These are phyloP conservation scores for Diplocarpon mali DNA, from an alignment of 2,329 filamentous ascomycete species.

Conservation along the genomic window DNA sequence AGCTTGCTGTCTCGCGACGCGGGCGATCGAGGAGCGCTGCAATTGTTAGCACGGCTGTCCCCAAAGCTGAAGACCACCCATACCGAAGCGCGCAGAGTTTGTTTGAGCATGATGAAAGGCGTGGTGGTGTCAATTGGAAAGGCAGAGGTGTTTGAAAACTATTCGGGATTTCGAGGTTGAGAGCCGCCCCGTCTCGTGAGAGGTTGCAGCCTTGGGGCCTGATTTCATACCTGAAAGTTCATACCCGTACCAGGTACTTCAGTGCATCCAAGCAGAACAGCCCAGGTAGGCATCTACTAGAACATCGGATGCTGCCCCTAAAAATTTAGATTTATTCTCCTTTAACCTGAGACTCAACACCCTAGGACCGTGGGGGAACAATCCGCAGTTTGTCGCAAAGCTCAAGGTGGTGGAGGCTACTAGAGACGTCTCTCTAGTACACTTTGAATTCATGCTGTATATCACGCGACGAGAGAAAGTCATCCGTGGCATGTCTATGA, in stretches of 20 bases:
- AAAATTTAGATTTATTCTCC: too few relatives aligned
- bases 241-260: too few relatives aligned
- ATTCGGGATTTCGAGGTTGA: constrained; percentile 2
- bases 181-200: not conserved
- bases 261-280: too few relatives aligned
- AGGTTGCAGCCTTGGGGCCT: not conserved
- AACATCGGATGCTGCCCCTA: too few relatives aligned
- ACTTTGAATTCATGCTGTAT: not conserved
- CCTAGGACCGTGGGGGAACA: too few relatives aligned
- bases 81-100: constrained; percentile 29
- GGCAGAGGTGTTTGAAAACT: constrained; percentile 13
- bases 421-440: not conserved
- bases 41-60: constrained; percentile 14
- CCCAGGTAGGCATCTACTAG: too few relatives aligned
- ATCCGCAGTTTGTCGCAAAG: too few relatives aligned
- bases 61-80: constrained; percentile 13
- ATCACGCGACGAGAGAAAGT: constrained; percentile 1
- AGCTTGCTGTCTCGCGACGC: constrained; percentile 26
- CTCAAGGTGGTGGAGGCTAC: not conserved
- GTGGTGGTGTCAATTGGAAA: constrained; percentile 25
- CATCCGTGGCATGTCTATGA: constrained; percentile 23
- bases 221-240: not conserved
- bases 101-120: constrained; percentile 27
- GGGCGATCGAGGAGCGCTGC: constrained; percentile 28
- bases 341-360: too few relatives aligned